Evolutionary conservation across 257 asterid species (phyloP), one percentile per base, ranked within the genome.

Genomic region (Petunia secreta): DNA sequence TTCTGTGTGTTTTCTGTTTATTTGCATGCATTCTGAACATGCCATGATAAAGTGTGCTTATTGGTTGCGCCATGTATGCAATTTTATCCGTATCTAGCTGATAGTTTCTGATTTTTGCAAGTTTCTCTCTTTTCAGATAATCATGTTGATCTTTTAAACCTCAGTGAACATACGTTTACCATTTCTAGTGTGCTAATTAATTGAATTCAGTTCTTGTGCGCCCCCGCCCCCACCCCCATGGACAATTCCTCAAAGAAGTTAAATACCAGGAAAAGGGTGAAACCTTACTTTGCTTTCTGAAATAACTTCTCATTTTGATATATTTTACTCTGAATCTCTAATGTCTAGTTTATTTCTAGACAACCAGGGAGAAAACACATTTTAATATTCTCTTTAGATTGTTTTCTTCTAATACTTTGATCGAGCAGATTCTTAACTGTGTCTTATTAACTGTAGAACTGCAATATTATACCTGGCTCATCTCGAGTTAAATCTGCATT

Each of bases 71-170:
- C 3, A 4, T 37, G 68, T 36, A 63, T 63, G 11, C 68, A 36
- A 7, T 62, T 62, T 2, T 62, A 34, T 62, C 13, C 8, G 41
- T 34, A 25, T 62, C 39, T 36, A 8, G 34, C 67, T 3, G 9
- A 8, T 8, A 34, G 41, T 62, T 62, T 34, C 41, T 3, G 34
- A 1, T 57, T 14, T 5, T 57, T 15, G 62, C 62, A 15, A 8
- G 75, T 66, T 66, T 66, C 34, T 57, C 75, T 68, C 57, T n/a
- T 68, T 67, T 8, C 8, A n/a, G 57, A n/a, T 68, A 68, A 68
- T n/a, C 75, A 43, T 67, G 1, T 40, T 66, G 54, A 41, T 43
- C 36, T 7, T 16, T 43, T 1, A 67, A 15, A 43, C 39, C 39
- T 43, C n/a, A 15, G 8, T 67, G 55, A 43, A 50, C 55, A 6